Evolutionary conservation across 2,329 filamentous ascomycete genomes (phyloP), one percentile per base, ranked within the genome.

Genomic region (Pseudopyrenochaeta lycopersici): DNA sequence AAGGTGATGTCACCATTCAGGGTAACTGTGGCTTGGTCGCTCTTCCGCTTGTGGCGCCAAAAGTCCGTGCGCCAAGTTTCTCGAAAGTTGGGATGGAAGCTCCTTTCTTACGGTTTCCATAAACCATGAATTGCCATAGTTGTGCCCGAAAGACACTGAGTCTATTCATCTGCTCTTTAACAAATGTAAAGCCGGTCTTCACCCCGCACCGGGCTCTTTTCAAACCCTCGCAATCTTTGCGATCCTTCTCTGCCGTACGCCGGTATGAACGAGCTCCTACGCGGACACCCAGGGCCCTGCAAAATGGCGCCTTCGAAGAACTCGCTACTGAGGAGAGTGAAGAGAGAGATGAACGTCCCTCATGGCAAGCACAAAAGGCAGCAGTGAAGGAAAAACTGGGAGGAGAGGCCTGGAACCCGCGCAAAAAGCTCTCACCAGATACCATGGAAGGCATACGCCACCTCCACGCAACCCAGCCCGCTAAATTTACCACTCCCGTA

Each of bases 401-500:
- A 1, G 85, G 88, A 7, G 87, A 78, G 33, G 79, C 88, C 9
- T 99, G 94, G 93, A 83, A 84, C 23, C 94, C 95, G 27, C 84
- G 85, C 43, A 97, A 96, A 76, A 88, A 88, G 53, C 83, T 99
- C 9, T 98, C 95, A 0, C 95, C 95, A 0, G 94, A 98, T 75
- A 92, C 93, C 1, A 81, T 97, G 29, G 88, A 90, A n/a, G 93
- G 92, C 36, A 96, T 99, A 64, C 88, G 92, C 36, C 88, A 90
- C 17, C 81, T 99, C 30, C 87, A 97, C 74, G 80, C 84, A 21
- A 88, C 92, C 64, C 89, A 92, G 58, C 92, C 94, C 0, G 83
- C 89, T 2, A 82, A 84, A 52, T 97, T 92, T 78, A 90, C 89
- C 3, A 96, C 90, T 0, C 76, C 83, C 14, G 83, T 86, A 30